A percentile compares a stretch with the other conserved stretches of the same genome.
phyloP scores from a whole-genome alignment of 306 rosid genomes.

The Prunus persica region DNA sequence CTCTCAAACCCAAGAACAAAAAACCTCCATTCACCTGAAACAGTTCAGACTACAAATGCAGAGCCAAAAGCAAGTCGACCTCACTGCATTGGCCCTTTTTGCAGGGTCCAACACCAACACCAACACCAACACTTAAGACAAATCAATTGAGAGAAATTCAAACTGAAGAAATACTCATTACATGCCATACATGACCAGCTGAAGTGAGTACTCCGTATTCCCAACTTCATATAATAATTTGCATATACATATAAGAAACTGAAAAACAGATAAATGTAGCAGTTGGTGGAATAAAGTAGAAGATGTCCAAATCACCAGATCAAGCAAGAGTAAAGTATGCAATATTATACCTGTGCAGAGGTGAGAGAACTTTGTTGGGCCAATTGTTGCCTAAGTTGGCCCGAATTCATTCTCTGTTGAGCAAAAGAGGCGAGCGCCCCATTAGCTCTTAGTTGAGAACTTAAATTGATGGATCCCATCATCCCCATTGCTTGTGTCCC shows the following conservation, averaged over 20 bases:
- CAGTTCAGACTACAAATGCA: background rate
- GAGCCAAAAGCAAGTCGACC: background rate
- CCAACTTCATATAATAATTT: background rate
- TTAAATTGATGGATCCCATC: slow-evolving; percentile 64
- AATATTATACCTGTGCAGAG: slow-evolving; percentile 58
- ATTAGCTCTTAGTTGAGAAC: slow-evolving; percentile 62
- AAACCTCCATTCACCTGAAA: background rate
- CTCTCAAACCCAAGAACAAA: background rate
- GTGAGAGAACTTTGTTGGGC: slow-evolving; percentile 64
- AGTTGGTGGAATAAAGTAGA: slow-evolving; percentile 11
- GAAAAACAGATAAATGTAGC: background rate
- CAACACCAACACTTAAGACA: background rate
- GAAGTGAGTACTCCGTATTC: background rate
- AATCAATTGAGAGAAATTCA: background rate
- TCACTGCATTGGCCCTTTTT: background rate
- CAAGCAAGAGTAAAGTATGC: slow-evolving; percentile 17
- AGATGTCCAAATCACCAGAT: slow-evolving; percentile 8
- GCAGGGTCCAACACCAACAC: slow-evolving; percentile 5
- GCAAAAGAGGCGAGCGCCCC: slow-evolving; percentile 59
- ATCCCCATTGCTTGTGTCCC: slow-evolving; percentile 87
- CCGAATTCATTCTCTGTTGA: slow-evolving; percentile 66
- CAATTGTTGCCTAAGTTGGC: slow-evolving; percentile 82
- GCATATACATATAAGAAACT: background rate
- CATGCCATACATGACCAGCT: background rate
- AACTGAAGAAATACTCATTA: background rate